Percentiles rank a stretch among this genome's conserved stretches.
phyloP scores from a whole-genome alignment of 176 grass and related monocot genomes.

The Musa itinerans region DNA sequence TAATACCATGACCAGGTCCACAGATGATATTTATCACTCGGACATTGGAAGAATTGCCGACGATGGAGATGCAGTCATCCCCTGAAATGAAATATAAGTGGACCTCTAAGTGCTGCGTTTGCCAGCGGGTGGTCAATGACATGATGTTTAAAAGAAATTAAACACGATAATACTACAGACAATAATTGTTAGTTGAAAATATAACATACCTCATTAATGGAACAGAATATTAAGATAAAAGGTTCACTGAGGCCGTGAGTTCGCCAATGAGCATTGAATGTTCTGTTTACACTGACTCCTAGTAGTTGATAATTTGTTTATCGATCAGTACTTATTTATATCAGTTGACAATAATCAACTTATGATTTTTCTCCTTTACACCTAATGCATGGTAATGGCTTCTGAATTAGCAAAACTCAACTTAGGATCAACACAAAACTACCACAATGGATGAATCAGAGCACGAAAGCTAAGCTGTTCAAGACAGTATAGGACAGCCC shows the following conservation, averaged over 20 bases:
- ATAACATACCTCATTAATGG: neutral
- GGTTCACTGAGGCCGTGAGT: no score
- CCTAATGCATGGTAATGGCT: neutral
- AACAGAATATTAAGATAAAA: no score
- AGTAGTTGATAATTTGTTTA: neutral
- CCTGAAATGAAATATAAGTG: slow-evolving; percentile 28
- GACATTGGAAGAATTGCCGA: slow-evolving; percentile 55
- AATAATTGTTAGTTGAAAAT: neutral
- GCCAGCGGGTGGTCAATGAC: neutral
- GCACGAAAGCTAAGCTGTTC: neutral
- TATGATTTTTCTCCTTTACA: no score
- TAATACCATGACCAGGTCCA: slow-evolving; percentile 89
- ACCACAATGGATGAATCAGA: neutral
- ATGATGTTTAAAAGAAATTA: neutral
- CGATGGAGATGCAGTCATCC: slow-evolving; percentile 83
- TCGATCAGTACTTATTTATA: neutral
- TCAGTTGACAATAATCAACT: no score
- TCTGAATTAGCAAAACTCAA: neutral
- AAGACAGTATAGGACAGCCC: neutral
- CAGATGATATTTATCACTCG: slow-evolving; percentile 44
- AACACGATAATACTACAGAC: neutral
- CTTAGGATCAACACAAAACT: neutral
- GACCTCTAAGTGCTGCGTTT: neutral
- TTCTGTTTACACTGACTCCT: neutral
- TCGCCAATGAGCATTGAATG: no score